Evolutionary conservation across 2,329 filamentous ascomycete genomes (phyloP).

Genomic region (Pseudogymnoascus sp.): DNA sequence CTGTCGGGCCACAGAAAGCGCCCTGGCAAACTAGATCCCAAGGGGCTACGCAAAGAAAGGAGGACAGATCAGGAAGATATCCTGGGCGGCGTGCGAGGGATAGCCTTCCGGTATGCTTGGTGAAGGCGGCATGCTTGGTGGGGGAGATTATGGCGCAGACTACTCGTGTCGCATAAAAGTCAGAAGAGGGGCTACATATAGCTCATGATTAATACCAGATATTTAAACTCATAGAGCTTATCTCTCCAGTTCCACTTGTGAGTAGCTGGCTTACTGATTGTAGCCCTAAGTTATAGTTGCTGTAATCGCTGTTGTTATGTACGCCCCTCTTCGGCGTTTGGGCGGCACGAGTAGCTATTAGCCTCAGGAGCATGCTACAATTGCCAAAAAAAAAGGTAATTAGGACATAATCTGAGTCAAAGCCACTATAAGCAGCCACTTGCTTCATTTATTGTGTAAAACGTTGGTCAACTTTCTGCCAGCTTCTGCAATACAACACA

Average conservation of each 20-base stretch:
- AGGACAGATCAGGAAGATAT: neutral
- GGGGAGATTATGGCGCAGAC: neutral
- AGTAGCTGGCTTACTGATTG: neutral
- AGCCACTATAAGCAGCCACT: neutral
- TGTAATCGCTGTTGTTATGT: neutral
- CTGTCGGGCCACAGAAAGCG: neutral
- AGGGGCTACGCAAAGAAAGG: neutral
- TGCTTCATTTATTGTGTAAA: neutral
- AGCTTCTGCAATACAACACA: conserved; percentile 2
- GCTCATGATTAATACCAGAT: neutral
- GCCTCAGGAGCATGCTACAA: neutral
- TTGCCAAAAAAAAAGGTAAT: neutral
- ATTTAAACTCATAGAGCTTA: neutral
- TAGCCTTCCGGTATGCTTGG: neutral
- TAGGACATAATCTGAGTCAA: neutral
- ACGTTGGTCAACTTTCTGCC: neutral
- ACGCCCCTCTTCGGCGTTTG: no score
- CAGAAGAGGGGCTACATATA: neutral
- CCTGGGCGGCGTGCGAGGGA: neutral
- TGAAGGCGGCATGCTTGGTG: neutral
- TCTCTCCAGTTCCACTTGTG: no score
- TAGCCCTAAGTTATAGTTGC: neutral
- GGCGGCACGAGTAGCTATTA: neutral
- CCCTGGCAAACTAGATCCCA: neutral
- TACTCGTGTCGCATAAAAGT: neutral